Base-by-base conservation (phyloP, 2,329 filamentous ascomycete species). In the Monilinia fructicola region DNA sequence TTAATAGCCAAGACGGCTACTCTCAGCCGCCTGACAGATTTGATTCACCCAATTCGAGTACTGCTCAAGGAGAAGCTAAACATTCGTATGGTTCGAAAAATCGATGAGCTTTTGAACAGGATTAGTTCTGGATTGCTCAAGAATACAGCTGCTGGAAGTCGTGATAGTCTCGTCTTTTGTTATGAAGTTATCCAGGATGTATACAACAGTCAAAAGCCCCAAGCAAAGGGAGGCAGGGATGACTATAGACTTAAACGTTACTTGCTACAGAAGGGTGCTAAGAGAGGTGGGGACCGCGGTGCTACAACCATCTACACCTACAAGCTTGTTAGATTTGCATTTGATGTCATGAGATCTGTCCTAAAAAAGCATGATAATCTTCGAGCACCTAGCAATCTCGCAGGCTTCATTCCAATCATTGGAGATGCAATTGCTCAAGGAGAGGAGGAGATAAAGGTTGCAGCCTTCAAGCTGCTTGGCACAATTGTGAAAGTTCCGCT, bases 161-260 rank as follows among this genome's bases (percentile, higher is more conserved):
- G 90, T 59, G 92, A 97, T 71, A 88, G 94, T 52, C 81, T 99
- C n/a, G 81, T 97, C 0, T 97, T 99, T 78, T 97, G 93, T 77
- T 98, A 97, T 76, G 92, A 98, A 77, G 85, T 98, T 56, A 91
- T 98, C 52, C 91, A 96, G 75, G 89, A 93, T 69, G 90, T 92
- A 0, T 96, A 97, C 77, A 86, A 85, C 68, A 85, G 85, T 67
- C 82, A 84, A 64, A 85, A 82, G 72, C 82, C 80, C 10, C 76
- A 80, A 74, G 79, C 77, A 26, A 81, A 83, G 70, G 18, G 28
- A 35, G 77, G 79, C n/a, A 86, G 84, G 72, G 79, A 87, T 10
- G 86, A 90, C 72, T 84, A 85, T 21, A 84, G 83, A 69, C 81
- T 88, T 55, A 87, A 84, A 75, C 87, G 89, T 66, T 97, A 95